A percentile compares a stretch with the other conserved stretches of the same genome.
Conservation (phyloP, 345 rosid genomes). For the Cochlearia excelsa region DNA sequence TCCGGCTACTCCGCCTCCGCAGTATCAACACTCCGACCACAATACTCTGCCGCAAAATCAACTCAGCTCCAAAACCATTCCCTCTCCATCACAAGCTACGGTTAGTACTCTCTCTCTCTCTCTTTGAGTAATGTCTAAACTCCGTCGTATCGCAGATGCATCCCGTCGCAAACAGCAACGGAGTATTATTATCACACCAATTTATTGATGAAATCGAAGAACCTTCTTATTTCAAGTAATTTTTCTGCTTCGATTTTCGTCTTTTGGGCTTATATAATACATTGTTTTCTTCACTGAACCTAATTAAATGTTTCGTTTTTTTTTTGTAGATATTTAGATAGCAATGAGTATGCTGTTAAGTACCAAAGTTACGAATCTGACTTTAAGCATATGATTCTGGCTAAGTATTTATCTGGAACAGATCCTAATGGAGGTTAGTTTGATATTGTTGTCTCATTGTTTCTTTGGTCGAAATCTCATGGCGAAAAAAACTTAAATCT, state of each 20-base stretch:
- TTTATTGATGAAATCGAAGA: neutral
- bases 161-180: no score
- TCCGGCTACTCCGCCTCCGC: conserved; percentile 28
- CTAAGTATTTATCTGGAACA: conserved; percentile 59
- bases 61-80: neutral
- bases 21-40: neutral
- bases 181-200: neutral
- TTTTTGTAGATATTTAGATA: no score
- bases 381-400: no score
- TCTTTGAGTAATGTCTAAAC: conserved; percentile 12
- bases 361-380: no score
- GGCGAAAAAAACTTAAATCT: no score
- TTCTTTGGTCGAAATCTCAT: neutral
- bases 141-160: neutral
- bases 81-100: conserved; percentile 11
- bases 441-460: neutral
- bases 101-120: conserved; percentile 7
- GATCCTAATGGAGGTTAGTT: conserved; percentile 59
- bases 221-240: conserved; percentile 22
- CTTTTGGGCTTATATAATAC: no score
- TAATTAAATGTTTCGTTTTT: no score
- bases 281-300: no score
- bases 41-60: neutral
- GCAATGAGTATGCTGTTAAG: no score
- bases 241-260: neutral